Evolutionary conservation across 305 asterid species (phyloP), one percentile per base, ranked within the genome.

Genomic region (Fraxinus platypoda): DNA sequence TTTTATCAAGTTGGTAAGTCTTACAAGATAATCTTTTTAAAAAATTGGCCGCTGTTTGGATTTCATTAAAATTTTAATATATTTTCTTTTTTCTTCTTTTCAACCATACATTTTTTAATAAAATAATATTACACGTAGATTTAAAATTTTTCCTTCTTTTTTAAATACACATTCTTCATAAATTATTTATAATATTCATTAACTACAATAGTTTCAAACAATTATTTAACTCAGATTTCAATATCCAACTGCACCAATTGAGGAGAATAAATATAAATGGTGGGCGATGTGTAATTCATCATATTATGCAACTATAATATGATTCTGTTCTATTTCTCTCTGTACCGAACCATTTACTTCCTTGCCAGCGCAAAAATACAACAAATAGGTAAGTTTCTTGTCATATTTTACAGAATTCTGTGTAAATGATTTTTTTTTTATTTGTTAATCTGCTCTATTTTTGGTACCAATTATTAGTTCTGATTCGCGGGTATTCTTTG

Each of bases 361-460:
- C 35, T 25, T 23, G 35, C 35, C 74, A 66, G 74, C 35, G 15
- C 74, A 66, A 23, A 8, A 41, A 1, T 23, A 8, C 15, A 72
- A 46, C 79, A 23, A 23, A 28, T 28, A 68, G 82, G 88, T 75
- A 17, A 75, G 83, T 41, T 35, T 54, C 79, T 54, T 52, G 8
- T 3, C 38, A 9, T 4, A 17, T 52, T 52, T 57, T 52, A 70
- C 73, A 73, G 6, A 73, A 4, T 74, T 41, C 2, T 77, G 17
- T 68, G 17, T 9, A 11, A 75, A 54, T 26, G 35, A 19, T 25
- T 34, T n/a, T 59, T 6, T 35, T 46, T 31, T 71, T 23, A 3
- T 30, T 35, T 6, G 35, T 21, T 21, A 11, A 19, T 19, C 35
- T 28, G 30, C 19, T 43, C 46, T 25, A 12, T 28, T 75, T 70